A percentile compares a stretch with the other conserved stretches of the same genome.
Evolutionary conservation across 768 basidiomycete species (phyloP).

Genomic region (Crassisporium funariophilum): DNA sequence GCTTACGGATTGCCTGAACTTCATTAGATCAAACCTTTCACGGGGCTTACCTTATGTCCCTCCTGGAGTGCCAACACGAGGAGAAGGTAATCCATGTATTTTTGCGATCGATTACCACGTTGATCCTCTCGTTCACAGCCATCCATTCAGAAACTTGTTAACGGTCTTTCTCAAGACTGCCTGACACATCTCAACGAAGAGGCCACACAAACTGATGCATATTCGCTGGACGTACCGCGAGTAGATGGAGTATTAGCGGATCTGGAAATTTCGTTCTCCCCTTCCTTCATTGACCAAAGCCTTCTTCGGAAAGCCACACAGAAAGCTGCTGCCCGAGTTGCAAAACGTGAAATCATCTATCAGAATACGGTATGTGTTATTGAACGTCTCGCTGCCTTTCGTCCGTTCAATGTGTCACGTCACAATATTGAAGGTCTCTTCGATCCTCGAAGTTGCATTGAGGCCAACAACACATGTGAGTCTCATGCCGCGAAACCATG

Average conservation of each 20-base stretch:
- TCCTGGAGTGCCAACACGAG: slow-evolving; percentile 80
- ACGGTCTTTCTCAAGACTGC: slow-evolving; percentile 63
- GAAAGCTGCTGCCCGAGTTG: slow-evolving; percentile 43
- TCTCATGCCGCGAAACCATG: slow-evolving; percentile 13
- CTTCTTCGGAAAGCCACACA: slow-evolving; percentile 46
- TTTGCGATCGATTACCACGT: background rate
- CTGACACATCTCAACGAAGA: slow-evolving; percentile 64
- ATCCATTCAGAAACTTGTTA: slow-evolving; percentile 74
- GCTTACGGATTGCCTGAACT: background rate
- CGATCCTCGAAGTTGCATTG: slow-evolving; percentile 61
- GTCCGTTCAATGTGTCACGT: slow-evolving; percentile 9
- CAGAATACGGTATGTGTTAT: slow-evolving; percentile 45
- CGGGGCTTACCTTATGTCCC: slow-evolving; percentile 56
- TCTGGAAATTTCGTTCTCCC: slow-evolving; percentile 53
- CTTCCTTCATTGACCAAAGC: slow-evolving; percentile 39
- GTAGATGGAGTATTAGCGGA: slow-evolving; percentile 50
- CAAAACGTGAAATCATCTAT: slow-evolving; percentile 49
- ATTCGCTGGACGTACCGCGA: slow-evolving; percentile 48
- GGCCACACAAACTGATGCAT: slow-evolving; percentile 62
- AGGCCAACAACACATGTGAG: slow-evolving; percentile 73
- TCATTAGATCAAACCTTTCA: slow-evolving; percentile 56
- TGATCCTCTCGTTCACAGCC: slow-evolving; percentile 43
- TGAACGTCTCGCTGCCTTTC: background rate
- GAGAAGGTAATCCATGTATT: slow-evolving; percentile 62
- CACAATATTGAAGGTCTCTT: slow-evolving; percentile 46